These are phyloP conservation scores for Pinus tabuliformis DNA, from an alignment of 75 land plant genomes.

Conservation along the genomic window DNA sequence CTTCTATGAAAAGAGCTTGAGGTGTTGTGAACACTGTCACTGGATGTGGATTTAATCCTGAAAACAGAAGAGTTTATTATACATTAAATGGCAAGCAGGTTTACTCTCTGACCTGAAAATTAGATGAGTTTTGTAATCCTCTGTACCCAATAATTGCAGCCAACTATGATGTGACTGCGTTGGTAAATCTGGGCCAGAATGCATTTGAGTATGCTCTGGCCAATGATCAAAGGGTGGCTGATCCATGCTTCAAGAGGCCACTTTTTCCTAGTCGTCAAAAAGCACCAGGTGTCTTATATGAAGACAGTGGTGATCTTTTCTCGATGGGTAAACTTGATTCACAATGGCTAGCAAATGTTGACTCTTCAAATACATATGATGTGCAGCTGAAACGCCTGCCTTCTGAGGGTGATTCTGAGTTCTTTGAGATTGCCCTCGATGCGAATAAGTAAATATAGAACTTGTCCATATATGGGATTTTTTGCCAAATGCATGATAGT, in stretches of 20 bases:
- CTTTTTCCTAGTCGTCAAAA: not conserved
- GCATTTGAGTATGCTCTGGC: constrained; percentile 58
- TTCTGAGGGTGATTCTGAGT: constrained; percentile 43
- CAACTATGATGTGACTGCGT: constrained; percentile 51
- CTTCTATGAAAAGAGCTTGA: constrained; percentile 20
- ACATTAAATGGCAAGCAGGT: constrained; percentile 68
- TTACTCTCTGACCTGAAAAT: constrained; percentile 34
- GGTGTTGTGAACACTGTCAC: constrained; percentile 50
- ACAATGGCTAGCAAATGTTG: constrained; percentile 19
- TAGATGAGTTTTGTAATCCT: constrained; percentile 53
- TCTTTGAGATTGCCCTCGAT: constrained; percentile 53
- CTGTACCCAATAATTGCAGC: constrained; percentile 66
- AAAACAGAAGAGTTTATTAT: constrained; percentile 60
- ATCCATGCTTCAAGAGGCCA: constrained; percentile 31
- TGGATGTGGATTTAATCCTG: constrained; percentile 87
- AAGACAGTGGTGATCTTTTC: constrained; percentile 72
- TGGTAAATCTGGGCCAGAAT: constrained; percentile 73
- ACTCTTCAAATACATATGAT: constrained; percentile 5
- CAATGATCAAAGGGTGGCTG: constrained; percentile 49
- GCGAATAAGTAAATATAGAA: not conserved
- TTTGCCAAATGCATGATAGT: not conserved
- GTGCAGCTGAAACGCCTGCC: not conserved
- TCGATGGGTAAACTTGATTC: constrained; percentile 65
- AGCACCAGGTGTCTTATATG: constrained; percentile 9
- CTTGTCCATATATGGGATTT: not conserved